Evolutionary conservation across 2,329 filamentous ascomycete species (phyloP), one percentile per base, ranked within the genome.

Genomic region (Ascochyta pisi): DNA sequence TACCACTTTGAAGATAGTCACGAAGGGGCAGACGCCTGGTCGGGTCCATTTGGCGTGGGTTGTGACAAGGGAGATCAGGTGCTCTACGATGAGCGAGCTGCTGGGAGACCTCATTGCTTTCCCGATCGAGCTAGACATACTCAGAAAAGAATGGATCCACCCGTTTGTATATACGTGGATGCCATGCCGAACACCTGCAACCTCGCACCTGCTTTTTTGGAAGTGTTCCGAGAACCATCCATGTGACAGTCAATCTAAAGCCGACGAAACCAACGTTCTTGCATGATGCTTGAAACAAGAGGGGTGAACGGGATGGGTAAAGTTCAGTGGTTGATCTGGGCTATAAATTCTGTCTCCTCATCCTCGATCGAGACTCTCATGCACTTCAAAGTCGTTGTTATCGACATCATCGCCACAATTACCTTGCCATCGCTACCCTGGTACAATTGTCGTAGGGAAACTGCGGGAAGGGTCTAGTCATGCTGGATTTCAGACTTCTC

Each of bases 401-500:
- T 31, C 3, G 5, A 31, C 10, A 5, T 31, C 29, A 12, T 12
- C 29, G 13, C 10, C 12, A 31, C 29, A 15, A 31, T 3, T 31
- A 31, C 12, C 12, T 31, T 31, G 2, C 6, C 29, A 13, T 15
- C 29, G 13, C 12, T 15, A 15, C 13, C 13, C 13, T 4, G 29
- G 5, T 5, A 15, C 29, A 12, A 31, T 5, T 31, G 12, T 39
- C 22, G 6, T 8, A 31, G 12, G 38, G 19, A 34, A 15, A 31
- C 12, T 12, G 2, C 12, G 24, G 3, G 13, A 16, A 4, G 7
- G 19, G 23, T 31, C n/a, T 8, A 24, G 29, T 15, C 24, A 57
- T 57, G 48, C 24, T 48, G 3, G 3, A 22, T 1, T 24, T 33
- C 51, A 56, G 42, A 2, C 57, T 57, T 58, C 60, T 48, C 34